A percentile compares a stretch with the other conserved stretches of the same genome.
These are phyloP conservation scores for Talaromyces borbonicus DNA, from an alignment of 495 filamentous ascomycete genomes.

Conservation along the genomic window DNA sequence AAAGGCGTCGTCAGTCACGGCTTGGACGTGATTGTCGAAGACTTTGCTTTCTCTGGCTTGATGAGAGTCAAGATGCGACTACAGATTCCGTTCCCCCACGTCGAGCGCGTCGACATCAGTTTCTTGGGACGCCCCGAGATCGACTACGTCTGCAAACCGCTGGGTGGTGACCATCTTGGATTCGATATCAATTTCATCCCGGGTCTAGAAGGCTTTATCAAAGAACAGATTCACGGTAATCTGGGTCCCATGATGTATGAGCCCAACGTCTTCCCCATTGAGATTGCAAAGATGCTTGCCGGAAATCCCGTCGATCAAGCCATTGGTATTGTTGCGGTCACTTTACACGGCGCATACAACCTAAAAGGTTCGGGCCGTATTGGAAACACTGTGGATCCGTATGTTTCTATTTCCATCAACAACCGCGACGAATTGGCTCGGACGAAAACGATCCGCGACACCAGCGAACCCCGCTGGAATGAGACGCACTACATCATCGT, in stretches of 20 bases:
- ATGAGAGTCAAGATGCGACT: conserved; percentile 98
- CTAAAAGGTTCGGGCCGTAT: conserved; percentile 95
- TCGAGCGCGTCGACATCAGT: conserved; percentile 84
- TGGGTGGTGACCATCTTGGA: conserved; percentile 88
- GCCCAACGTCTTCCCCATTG: conserved; percentile 95
- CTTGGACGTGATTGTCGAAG: conserved; percentile 93
- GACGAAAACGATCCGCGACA: conserved; percentile 82
- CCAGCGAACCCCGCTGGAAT: conserved; percentile 82
- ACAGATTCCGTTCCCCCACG: conserved; percentile 89
- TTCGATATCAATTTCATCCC: conserved; percentile 99
- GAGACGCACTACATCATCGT: conserved; percentile 94
- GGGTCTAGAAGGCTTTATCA: conserved; percentile 84
- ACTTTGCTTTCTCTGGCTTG: conserved; percentile 87
- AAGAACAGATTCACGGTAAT: conserved; percentile 89
- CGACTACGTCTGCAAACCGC: conserved; percentile 94
- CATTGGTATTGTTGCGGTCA: conserved; percentile 87
- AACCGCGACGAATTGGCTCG: conserved; percentile 66
- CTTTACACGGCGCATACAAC: conserved; percentile 79
- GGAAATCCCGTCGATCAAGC: conserved; percentile 90
- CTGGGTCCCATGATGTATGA: conserved; percentile 94
- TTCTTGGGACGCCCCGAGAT: conserved; percentile 70
- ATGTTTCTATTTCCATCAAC: conserved; percentile 80
- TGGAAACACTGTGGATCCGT: conserved; percentile 87
- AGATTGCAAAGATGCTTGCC: conserved; percentile 98
- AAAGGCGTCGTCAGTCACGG: conserved; percentile 95